These are phyloP conservation scores for Haberlea rhodopensis DNA, from an alignment of 257 asterid species.

Conservation along the genomic window DNA sequence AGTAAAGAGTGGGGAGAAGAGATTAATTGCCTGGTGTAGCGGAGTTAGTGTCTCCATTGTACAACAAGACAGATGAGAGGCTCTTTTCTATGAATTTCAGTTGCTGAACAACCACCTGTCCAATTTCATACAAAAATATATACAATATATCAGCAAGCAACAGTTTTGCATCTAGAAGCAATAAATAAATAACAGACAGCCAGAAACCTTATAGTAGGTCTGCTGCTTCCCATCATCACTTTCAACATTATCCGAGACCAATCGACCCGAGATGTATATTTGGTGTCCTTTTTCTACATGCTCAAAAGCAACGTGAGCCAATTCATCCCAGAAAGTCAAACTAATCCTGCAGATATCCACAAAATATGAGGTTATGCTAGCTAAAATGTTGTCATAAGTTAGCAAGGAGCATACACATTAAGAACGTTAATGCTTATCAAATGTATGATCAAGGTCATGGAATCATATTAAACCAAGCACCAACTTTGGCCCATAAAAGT, in stretches of 20 bases:
- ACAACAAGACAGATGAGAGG: slow-evolving; percentile 45
- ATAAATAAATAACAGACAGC: slow-evolving; percentile 4
- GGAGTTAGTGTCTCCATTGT: slow-evolving; percentile 58
- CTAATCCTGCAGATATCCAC: slow-evolving; percentile 54
- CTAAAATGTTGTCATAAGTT: not conserved
- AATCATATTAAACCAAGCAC: not conserved
- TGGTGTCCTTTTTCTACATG: slow-evolving; percentile 91
- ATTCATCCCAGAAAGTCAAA: slow-evolving; percentile 84
- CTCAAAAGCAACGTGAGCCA: slow-evolving; percentile 73
- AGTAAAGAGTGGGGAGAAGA: not conserved
- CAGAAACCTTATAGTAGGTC: slow-evolving; percentile 76
- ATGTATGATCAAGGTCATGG: slow-evolving; percentile 2
- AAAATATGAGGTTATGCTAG: slow-evolving; percentile 14
- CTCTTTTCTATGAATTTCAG: slow-evolving; percentile 73
- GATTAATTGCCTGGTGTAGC: slow-evolving; percentile 35
- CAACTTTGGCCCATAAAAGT: not conserved
- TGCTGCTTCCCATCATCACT: slow-evolving; percentile 83
- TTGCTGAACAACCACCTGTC: slow-evolving; percentile 86
- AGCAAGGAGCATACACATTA: not conserved
- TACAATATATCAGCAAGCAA: not conserved
- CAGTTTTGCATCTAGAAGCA: slow-evolving; percentile 14
- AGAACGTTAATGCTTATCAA: slow-evolving; percentile 4
- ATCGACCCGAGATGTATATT: slow-evolving; percentile 75
- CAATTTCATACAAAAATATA: slow-evolving; percentile 19
- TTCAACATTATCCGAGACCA: slow-evolving; percentile 88